Base-by-base conservation (phyloP, 768 basidiomycete genomes). In the Agaricus sinodeliciosus region DNA sequence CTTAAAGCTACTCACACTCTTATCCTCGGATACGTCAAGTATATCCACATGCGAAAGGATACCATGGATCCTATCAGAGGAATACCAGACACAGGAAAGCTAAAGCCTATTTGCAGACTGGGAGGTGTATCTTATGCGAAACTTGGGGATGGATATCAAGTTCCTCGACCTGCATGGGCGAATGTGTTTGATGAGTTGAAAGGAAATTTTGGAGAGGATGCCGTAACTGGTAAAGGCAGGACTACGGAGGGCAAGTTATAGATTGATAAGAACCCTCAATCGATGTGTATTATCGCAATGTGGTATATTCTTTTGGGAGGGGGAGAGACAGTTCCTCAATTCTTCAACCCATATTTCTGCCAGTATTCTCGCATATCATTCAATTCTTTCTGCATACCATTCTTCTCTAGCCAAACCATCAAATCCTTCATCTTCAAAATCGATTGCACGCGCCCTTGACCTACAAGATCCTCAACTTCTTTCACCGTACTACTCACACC, bases 351-450 rank as follows among this genome's bases (percentile, higher is more conserved):
- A 63, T 86, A 94, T 59, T 77, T 64, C 46, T 83, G 72, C 72
- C 84, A 77, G 65, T 99, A 97, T 41, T 72, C 79, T 62, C 79
- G 73, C 92, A 97, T 93, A 31, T 69, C 72, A 49, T 69, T 73
- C 42, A 94, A 66, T 59, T 90, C 79, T 51, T 83, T 79, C 11
- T 71, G 64, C 63, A 80, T 76, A 0, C 82, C 87, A 53, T 82
- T 79, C n/a, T 74, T 70, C 63, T 87, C 78, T 57, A 97, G 69
- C 85, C 91, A 98, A 3, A 66, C 63, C 69, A 97, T 86, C 54
- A 99, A 70, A 64, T 97, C 90, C 55, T 79, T 69, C 84, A 98
- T 87, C 64, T 78, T 84, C 56, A 96, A 71, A 57, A 97, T 90
- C 3, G 90, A 82, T 47, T 79, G 74, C 22, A 98, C 87, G 13